Conservation (phyloP, 1,139 yeast genomes). For the Pichia sp. region DNA sequence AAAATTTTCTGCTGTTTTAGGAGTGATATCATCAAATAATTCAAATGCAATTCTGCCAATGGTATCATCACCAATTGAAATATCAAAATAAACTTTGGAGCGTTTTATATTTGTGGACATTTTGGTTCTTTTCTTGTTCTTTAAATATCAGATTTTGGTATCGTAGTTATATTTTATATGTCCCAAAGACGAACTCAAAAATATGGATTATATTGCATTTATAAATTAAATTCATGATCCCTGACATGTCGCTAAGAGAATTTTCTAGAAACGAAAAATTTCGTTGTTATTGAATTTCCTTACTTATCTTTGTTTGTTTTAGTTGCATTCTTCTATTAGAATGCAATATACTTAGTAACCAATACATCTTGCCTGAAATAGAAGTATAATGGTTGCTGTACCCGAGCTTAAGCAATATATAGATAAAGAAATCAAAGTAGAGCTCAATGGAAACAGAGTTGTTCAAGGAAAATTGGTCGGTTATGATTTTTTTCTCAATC, state of each 20-base stretch:
- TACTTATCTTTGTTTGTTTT: not conserved
- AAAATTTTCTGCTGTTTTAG: constrained; percentile 91
- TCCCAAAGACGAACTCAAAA: no score
- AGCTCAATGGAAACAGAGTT: constrained; percentile 26
- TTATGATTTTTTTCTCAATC: constrained; percentile 28
- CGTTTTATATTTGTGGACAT: constrained; percentile 12
- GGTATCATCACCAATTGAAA: constrained; percentile 57
- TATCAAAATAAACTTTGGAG: constrained; percentile 66
- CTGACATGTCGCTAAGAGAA: not conserved
- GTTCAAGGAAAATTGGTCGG: constrained; percentile 29
- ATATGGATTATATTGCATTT: no score
- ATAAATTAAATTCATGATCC: not conserved
- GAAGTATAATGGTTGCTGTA: constrained; percentile 26
- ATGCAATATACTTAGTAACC: not conserved
- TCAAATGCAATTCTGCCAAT: constrained; percentile 75
- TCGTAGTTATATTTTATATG: not conserved
- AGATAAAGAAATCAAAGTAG: constrained; percentile 24
- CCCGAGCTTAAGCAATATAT: constrained; percentile 30
- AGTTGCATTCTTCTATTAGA: not conserved
- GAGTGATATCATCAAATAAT: constrained; percentile 73
- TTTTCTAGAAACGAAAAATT: constrained; percentile 1
- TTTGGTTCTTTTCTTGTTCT: not conserved
- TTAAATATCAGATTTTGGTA: not conserved
- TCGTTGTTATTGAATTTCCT: no score
- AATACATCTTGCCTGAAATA: not conserved